Evolutionary conservation across 371 early-diverging fungal genomes (phyloP), one percentile per base, ranked within the genome.

Genomic region (Parasitella parasitica): DNA sequence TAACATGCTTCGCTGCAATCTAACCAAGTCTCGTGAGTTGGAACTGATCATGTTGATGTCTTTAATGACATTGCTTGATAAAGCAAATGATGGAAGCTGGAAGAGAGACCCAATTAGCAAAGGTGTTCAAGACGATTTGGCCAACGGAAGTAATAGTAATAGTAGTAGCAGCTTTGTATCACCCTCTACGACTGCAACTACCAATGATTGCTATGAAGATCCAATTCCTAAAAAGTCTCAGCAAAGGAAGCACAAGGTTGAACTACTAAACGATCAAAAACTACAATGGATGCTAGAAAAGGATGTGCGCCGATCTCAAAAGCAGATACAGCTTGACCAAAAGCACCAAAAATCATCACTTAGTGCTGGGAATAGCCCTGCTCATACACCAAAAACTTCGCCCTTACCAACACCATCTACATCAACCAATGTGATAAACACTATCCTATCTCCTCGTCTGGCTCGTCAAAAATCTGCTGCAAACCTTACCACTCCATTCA

Each of bases 11-110:
- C 56, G 68, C 22, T 67, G 68, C 39, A 56, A 71, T 20, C 39
- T 71, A 16, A 67, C 56, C 1, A 57, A 71, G 15, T 50, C 60
- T 2, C 60, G 57, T 20, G 73, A 68, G 32, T 53, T 80, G 13
- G 73, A 75, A 20, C 59, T 75, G 2, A 34, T 72, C 2, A 46
- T 77, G 20, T 37, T 75, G 36, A 70, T 70, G 38, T 70, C 73
- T 8, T 52, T 80, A 26, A 57, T 80, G 63, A 77, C 71, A 22
- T 49, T 80, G n/a, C 65, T 80, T 24, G 80, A 80, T 37, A 80
- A 80, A 49, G 63, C 73, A 2, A 73, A 76, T 41, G 77, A 72
- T 28, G 64, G 62, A 18, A 43, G 62, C 15, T 73, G 73, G 76
- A 70, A 70, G 50, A 59, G 46, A 54, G 69, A 69, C 18, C 35